phyloP scores from a whole-genome alignment of 2,329 filamentous ascomycete genomes.

The Penicillium occitanis region DNA sequence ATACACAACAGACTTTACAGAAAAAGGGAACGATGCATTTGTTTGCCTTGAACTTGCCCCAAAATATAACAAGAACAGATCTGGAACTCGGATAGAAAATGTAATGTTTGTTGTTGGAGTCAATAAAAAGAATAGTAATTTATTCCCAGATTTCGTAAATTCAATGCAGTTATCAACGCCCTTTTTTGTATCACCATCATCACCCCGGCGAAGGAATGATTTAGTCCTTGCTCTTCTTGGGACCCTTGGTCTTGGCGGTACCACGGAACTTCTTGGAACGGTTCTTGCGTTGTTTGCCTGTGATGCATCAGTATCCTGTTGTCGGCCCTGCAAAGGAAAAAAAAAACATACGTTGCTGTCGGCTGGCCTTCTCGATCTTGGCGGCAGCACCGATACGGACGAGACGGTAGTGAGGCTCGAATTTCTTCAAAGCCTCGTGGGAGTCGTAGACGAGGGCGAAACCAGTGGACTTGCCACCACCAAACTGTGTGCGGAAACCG shows the following conservation, averaged over 20 bases:
- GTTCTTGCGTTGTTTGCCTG: constrained; percentile 99
- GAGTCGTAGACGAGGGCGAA: constrained; percentile 99
- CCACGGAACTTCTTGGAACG: constrained; percentile 97
- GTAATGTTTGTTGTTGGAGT: constrained; percentile 7
- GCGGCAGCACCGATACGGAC: constrained; percentile 86
- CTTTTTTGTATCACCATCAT: constrained; percentile 17
- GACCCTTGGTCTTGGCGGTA: constrained; percentile 97
- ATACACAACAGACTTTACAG: constrained; percentile 12
- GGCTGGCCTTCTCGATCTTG: constrained; percentile 96
- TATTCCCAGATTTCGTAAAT: constrained; percentile 20
- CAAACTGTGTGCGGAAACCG: constrained; percentile 96
- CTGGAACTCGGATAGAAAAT: constrained; percentile 9
- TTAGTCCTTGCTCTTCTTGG: constrained; percentile 88
- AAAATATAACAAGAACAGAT: constrained; percentile 5
- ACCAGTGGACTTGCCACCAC: constrained; percentile 99
- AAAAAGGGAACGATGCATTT: constrained; percentile 11
- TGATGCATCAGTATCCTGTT: constrained; percentile 27
- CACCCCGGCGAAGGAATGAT: constrained; percentile 29
- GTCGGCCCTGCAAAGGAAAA: not conserved
- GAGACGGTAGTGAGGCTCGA: constrained; percentile 97
- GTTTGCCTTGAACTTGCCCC: constrained; percentile 12
- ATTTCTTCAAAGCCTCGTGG: constrained; percentile 98
- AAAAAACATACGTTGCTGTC: constrained; percentile 91
- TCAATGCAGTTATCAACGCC: constrained; percentile 21
- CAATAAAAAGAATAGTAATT: constrained; percentile 14